phyloP scores from a whole-genome alignment of 176 grass and related monocot species.

The Lolium multiflorum region DNA sequence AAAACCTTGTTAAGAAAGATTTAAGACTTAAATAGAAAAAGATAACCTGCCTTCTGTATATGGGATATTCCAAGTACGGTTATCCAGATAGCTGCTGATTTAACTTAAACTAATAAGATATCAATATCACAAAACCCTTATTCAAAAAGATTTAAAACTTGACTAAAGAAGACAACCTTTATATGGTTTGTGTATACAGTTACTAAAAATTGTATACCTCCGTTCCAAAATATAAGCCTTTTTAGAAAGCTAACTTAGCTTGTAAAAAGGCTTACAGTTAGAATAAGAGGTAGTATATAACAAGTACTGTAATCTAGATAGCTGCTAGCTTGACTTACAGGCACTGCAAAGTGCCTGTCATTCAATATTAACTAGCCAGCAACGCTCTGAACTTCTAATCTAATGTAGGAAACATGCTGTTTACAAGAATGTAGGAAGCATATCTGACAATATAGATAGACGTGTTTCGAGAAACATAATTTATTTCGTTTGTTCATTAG shows the following conservation, averaged over 20 bases:
- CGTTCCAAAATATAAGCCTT: too few relatives aligned
- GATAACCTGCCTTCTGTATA: background rate
- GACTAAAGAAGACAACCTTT: too few relatives aligned
- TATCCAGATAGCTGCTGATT: background rate
- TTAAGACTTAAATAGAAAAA: background rate
- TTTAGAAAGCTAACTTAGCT: too few relatives aligned
- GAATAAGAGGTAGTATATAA: background rate
- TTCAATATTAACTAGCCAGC: background rate
- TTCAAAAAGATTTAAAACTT: too few relatives aligned
- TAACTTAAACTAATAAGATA: background rate
- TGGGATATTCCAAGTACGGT: background rate
- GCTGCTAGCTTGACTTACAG: background rate
- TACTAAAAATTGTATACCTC: too few relatives aligned
- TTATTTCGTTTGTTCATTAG: background rate
- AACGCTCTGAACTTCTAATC: background rate
- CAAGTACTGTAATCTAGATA: background rate
- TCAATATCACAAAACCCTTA: background rate
- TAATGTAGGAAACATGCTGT: background rate
- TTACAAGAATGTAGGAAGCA: background rate
- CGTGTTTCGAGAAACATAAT: background rate
- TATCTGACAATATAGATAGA: background rate
- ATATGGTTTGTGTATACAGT: too few relatives aligned
- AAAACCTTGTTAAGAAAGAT: constrained; percentile 14
- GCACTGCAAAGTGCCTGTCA: background rate
- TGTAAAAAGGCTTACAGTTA: too few relatives aligned